phyloP scores from a whole-genome alignment of 2,329 filamentous ascomycete genomes.

The Xylariaceae sp. region DNA sequence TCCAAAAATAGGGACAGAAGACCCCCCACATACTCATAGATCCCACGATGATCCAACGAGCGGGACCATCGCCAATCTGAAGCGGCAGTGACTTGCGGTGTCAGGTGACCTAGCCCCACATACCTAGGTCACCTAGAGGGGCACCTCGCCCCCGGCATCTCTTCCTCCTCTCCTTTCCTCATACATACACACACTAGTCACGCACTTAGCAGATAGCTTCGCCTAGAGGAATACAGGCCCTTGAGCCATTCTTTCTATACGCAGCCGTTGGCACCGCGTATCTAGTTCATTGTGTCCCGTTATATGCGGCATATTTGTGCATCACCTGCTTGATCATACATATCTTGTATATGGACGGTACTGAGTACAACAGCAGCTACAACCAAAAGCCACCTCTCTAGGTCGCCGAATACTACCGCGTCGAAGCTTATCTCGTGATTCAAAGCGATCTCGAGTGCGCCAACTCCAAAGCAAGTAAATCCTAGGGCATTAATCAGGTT shows the following conservation, averaged over 20 bases:
- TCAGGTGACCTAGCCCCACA: too few species aligned
- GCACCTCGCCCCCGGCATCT: too few species aligned
- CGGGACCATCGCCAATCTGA: neutral
- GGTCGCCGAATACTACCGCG: neutral
- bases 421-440: neutral
- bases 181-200: too few species aligned
- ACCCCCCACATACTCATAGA: neutral
- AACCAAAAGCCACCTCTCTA: slow-evolving; percentile 4
- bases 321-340: slow-evolving; percentile 10
- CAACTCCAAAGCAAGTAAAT: slow-evolving; percentile 3
- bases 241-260: too few species aligned
- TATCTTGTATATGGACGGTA: slow-evolving; percentile 7
- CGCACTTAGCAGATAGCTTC: too few species aligned
- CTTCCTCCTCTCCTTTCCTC: too few species aligned
- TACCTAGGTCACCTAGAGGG: too few species aligned
- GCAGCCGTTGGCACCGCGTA: too few species aligned
- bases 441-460: slow-evolving; percentile 8
- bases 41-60: slow-evolving; percentile 1
- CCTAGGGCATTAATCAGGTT: slow-evolving; percentile 11
- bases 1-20: slow-evolving; percentile 7
- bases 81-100: slow-evolving; percentile 6
- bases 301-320: neutral
- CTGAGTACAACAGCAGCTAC: slow-evolving; percentile 4
- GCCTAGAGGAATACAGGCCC: too few species aligned
- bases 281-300: too few species aligned